Base-by-base conservation (phyloP, 2,329 filamentous ascomycete genomes). In the Paraphaeosphaeria sporulosa region DNA sequence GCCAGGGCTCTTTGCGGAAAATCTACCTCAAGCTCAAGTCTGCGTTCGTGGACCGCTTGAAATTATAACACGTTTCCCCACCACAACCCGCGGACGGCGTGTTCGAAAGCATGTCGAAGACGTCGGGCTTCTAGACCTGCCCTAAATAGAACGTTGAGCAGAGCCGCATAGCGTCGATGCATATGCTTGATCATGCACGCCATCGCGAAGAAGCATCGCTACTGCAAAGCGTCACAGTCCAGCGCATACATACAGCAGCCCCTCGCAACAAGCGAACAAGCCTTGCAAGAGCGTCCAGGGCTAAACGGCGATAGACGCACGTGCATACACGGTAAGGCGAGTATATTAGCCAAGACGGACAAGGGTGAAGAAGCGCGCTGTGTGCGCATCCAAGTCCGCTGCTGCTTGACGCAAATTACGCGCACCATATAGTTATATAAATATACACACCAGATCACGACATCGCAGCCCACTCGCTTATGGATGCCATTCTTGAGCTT, bases 151-250 rank as follows among this genome's bases (percentile, higher is more conserved):
- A 49, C 57, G 49, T 42, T 53, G 56, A 53, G 62, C 54, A 67
- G 68, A 75, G 71, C 70, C 71, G 72, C 72, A 72, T 69, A 62
- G 67, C 68, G 62, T 63, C 57, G 60, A 61, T 67, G 71, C 73
- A 71, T 69, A 67, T 67, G 67, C 66, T 65, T 60, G 53, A 60
- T 61, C 64, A 65, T 66, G 58, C 65, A 69, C 54, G 65, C 61
- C 66, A 61, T 69, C 70, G 66, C 63, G 54, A 52, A 57, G 48
- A 48, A 38, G 44, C 54, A 65, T 67, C 65, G 66, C 54, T 63
- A 64, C 60, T 68, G 64, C 64, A 63, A 61, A 55, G 54, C 58
- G 55, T 44, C 47, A 51, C 55, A 47, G 34, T 44, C 30, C 42
- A 54, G 40, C 55, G 23, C 55, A 40, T 58, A 50, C 55, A 27